Evolutionary conservation across 2,329 filamentous ascomycete species (phyloP).

Genomic region (Mycosphaerella sp.): DNA sequence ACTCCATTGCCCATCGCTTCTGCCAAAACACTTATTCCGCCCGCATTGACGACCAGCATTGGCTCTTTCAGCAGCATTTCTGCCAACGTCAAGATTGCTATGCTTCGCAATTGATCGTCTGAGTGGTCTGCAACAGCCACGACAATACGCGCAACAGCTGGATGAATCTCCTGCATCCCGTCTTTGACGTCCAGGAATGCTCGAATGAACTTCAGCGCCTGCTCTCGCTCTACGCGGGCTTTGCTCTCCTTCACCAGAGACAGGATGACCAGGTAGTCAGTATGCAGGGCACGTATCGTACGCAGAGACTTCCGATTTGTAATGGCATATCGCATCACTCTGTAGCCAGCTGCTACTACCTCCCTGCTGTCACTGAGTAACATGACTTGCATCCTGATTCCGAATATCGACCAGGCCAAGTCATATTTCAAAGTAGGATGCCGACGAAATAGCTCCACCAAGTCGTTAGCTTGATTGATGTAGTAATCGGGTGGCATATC

Average conservation of each 20-base stretch:
- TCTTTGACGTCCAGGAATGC: constrained; percentile 95
- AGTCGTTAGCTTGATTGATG: constrained; percentile 79
- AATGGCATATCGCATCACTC: constrained; percentile 88
- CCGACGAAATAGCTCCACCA: constrained; percentile 94
- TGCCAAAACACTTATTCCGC: constrained; percentile 79
- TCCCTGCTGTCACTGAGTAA: constrained; percentile 91
- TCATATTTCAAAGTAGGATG: constrained; percentile 94
- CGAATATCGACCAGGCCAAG: constrained; percentile 91
- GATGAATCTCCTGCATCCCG: constrained; percentile 78
- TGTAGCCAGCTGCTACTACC: constrained; percentile 89
- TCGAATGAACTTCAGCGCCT: constrained; percentile 91
- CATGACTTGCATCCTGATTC: constrained; percentile 89
- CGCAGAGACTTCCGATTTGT: constrained; percentile 84
- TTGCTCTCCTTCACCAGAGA: constrained; percentile 94
- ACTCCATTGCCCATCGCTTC: constrained; percentile 84
- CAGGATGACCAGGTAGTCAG: constrained; percentile 83
- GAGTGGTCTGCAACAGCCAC: constrained; percentile 82
- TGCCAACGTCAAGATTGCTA: constrained; percentile 86
- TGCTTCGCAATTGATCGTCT: constrained; percentile 78
- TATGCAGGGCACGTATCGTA: constrained; percentile 80
- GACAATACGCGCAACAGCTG: constrained; percentile 79
- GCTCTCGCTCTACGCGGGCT: constrained; percentile 92
- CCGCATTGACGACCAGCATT: constrained; percentile 69
- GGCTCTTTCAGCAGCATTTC: constrained; percentile 88
- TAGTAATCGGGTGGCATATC: constrained; percentile 92